Conservation (phyloP, 140 eudicot species). For the Cichorium intybus region DNA sequence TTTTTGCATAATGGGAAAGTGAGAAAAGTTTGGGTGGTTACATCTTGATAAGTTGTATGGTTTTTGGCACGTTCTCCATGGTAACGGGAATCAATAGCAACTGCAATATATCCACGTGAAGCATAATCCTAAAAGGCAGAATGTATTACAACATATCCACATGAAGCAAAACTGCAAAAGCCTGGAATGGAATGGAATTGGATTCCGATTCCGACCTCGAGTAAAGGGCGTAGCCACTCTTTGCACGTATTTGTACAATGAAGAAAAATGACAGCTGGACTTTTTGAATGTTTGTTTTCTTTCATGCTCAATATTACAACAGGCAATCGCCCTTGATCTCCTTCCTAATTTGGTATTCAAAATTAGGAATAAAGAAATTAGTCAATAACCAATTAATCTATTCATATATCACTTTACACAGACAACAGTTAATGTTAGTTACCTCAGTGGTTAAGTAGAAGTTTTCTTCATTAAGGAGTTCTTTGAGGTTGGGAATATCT, state of each 20-base stretch:
- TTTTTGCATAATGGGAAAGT: neutral
- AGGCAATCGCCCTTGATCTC: conserved; percentile 92
- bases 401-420: too few species aligned
- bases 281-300: conserved; percentile 42
- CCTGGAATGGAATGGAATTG: too few species aligned
- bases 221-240: conserved; percentile 91
- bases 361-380: neutral
- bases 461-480: too few species aligned
- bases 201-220: conserved; percentile 68
- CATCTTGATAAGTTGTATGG: conserved; percentile 78
- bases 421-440: too few species aligned
- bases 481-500: too few species aligned
- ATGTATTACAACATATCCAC: neutral
- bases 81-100: conserved; percentile 93
- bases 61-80: conserved; percentile 97
- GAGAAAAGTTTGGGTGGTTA: neutral
- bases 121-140: conserved; percentile 71
- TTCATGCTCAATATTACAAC: conserved; percentile 74
- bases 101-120: conserved; percentile 84
- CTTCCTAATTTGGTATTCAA: conserved; percentile 40
- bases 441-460: too few species aligned
- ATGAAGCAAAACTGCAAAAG: too few species aligned
- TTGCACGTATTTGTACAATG: conserved; percentile 92
- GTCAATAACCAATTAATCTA: too few species aligned
- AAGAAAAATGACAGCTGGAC: conserved; percentile 81